These are phyloP conservation scores for Umbelopsis sp. DNA, from an alignment of 192 early-diverging fungal genomes.

Conservation along the genomic window DNA sequence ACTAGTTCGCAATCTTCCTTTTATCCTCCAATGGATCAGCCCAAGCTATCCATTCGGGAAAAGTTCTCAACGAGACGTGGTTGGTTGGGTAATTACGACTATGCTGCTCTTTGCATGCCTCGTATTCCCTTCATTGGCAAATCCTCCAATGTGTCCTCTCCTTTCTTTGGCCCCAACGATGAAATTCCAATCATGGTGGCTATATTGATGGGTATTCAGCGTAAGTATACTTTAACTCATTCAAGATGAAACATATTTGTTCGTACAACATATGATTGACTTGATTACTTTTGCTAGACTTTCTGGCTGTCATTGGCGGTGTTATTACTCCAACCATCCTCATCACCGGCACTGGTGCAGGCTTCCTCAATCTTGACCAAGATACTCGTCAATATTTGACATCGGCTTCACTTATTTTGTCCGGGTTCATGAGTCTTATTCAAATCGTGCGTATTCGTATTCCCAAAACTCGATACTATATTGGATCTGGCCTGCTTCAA, in stretches of 20 bases:
- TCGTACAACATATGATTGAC: neutral
- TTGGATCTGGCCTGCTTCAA: constrained; percentile 52
- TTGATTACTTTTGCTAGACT: constrained; percentile 4
- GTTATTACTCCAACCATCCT: constrained; percentile 44
- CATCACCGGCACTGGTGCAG: constrained; percentile 42
- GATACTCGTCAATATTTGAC: constrained; percentile 46
- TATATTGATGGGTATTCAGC: constrained; percentile 46
- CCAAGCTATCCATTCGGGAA: neutral
- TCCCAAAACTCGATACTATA: constrained; percentile 33
- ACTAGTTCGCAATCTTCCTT: constrained; percentile 10
- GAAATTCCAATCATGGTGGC: constrained; percentile 46
- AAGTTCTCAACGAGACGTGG: constrained; percentile 41
- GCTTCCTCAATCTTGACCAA: constrained; percentile 46
- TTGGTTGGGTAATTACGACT: constrained; percentile 50
- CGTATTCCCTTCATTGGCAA: constrained; percentile 40
- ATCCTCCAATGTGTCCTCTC: constrained; percentile 30
- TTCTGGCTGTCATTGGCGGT: constrained; percentile 35
- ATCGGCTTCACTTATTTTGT: constrained; percentile 50
- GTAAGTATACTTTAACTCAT: constrained; percentile 19
- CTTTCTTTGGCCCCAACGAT: constrained; percentile 55
- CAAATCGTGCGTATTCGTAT: constrained; percentile 51
- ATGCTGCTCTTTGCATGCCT: constrained; percentile 46
- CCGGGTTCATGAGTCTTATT: constrained; percentile 47
- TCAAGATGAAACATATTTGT: too few relatives aligned
- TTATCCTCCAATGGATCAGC: constrained; percentile 1